A percentile compares a stretch with the other conserved stretches of the same genome.
phyloP scores from a whole-genome alignment of 805 yeast species.

The Maudiozyma barnettii region DNA sequence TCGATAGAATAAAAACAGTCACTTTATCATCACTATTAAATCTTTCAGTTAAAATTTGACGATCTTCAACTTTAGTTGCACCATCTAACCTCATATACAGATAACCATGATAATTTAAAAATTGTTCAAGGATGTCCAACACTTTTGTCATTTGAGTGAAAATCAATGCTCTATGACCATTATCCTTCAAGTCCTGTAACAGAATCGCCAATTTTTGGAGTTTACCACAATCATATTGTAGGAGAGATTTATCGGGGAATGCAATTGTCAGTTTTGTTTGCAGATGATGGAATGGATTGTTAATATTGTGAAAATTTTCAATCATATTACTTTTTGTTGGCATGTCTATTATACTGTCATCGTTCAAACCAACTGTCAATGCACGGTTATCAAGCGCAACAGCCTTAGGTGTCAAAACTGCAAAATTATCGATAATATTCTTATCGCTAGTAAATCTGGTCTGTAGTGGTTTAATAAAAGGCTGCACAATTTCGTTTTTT shows the following conservation, averaged over 20 bases:
- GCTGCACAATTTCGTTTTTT: conserved; percentile 13
- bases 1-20: conserved; percentile 85
- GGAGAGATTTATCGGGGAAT: conserved; percentile 86
- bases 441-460: conserved; percentile 34
- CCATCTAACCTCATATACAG: conserved; percentile 94
- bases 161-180: conserved; percentile 89
- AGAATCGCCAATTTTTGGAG: conserved; percentile 73
- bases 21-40: conserved; percentile 80
- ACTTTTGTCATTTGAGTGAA: conserved; percentile 98
- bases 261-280: conserved; percentile 86
- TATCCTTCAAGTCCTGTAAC: conserved; percentile 65
- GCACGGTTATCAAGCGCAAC: conserved; percentile 66
- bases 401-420: conserved; percentile 81
- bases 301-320: conserved; percentile 12
- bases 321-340: conserved; percentile 22
- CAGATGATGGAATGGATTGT: conserved; percentile 61
- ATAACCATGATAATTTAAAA: conserved; percentile 88
- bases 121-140: conserved; percentile 84
- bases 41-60: conserved; percentile 87
- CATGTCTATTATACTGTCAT: conserved; percentile 16
- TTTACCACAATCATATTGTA: conserved; percentile 96
- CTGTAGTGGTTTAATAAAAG: conserved; percentile 35
- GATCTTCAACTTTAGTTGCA: conserved; percentile 92
- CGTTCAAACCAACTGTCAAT: conserved; percentile 19
- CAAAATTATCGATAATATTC: conserved; percentile 58